Base-by-base conservation (phyloP, 148 eudicot species). In the Diospyros lotus region DNA sequence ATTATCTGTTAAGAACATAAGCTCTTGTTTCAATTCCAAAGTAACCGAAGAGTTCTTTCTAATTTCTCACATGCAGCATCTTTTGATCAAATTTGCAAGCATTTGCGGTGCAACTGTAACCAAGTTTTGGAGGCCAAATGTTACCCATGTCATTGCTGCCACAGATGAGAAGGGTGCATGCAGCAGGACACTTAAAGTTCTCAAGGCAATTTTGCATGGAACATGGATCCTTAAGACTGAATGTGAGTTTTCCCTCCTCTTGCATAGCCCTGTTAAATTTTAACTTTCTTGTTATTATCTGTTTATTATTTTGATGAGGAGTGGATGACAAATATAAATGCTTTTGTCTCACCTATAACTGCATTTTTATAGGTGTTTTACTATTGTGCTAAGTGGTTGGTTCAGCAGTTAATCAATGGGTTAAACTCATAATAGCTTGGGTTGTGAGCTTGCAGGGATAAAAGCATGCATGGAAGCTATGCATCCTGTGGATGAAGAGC, bases 71-170 rank as follows among this genome's bases (percentile, higher is more conserved):
- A 17, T 73, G 79, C 91, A 92, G 97, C 61, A 15, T 65, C 73
- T 75, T 72, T 6, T 94, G 81, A 80, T 78, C 66, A 77, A 92
- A 67, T 89, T 95, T 79, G 94, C 96, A 17, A 81, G 73, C 74
- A 51, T 80, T 69, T 86, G 90, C 78, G 98, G 94, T 69, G 97
- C 94, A 73, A 78, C 86, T 40, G 85, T 92, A 71, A 67, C 81
- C 65, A 92, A 82, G 84, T 79, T 67, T 48, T 94, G 92, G 92
- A 84, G 78, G 45, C 91, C 93, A 69, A 78, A 82, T 80, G 97
- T 94, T 38, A 94, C 97, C 66, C 98, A 94, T 76, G 96, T 94
- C 40, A 85, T 94, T 79, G 98, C 98, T 40, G 87, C 96, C 65
- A 92, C 94, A 74, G 96, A 94, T 87, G 84, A 80, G 61, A 88